Evolutionary conservation across 768 basidiomycete genomes (phyloP), one percentile per base, ranked within the genome.

Genomic region (Boletus rufocinnamomeus): DNA sequence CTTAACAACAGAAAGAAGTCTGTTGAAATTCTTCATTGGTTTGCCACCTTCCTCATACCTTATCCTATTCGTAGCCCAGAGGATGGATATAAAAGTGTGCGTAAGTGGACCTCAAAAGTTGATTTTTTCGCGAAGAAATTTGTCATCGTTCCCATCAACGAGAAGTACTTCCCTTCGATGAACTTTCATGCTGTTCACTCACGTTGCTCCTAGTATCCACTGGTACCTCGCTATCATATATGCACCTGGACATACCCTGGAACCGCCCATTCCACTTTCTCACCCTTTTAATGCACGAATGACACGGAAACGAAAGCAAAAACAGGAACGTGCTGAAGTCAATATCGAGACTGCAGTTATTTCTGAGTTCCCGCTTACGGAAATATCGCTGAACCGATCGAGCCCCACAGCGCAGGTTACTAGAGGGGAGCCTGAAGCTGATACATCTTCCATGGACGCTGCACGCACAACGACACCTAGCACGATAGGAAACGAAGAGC

Each of bases 191-290:
- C 14, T 30, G 34, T 37, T 46, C 35, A 38, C 53, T 66, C 37
- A 73, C 27, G 6, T 30, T 54, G 21, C 30, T 30, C 34, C 10
- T 62, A 98, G 96, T 65, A 74, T 93, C 45, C 97, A 99, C 75
- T 98, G 97, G 97, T 98, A 97, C 73, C 83, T 98, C 41, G 95
- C 93, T 17, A 86, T 98, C 60, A 96, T 99, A 63, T 89, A 85
- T 71, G 86, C 89, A 58, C 96, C 97, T 1, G 85, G 84, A 53
- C 72, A 78, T 49, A 75, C 82, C 8, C 74, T 89, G 69, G 72
- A 80, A 37, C 78, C 85, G 14, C 76, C 80, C n/a, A 77, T 80
- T 30, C 75, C 74, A 11, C 65, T 8, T 8, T 30, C 35, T n/a
- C 63, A 48, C 21, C n/a, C 34, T n/a, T 45, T 57, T 35, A 54